phyloP scores from a whole-genome alignment of 1,284 basidiomycete species.

The Cutaneotrichosporon sp. region DNA sequence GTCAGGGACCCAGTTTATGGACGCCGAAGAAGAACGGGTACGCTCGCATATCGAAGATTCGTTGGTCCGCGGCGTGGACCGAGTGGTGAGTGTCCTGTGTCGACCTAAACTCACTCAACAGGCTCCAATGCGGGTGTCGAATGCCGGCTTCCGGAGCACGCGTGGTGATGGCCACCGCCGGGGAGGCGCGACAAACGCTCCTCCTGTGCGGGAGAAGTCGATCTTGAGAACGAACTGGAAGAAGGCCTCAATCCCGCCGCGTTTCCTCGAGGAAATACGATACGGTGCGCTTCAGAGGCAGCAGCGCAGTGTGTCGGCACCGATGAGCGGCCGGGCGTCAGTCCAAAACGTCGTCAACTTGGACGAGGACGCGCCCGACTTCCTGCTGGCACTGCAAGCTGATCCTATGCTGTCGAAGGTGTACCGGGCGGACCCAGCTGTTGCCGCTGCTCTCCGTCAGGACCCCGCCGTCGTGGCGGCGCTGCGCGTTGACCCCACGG shows the following conservation, averaged over 20 bases:
- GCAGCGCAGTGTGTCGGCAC: constrained; percentile 31
- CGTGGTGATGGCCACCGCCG: constrained; percentile 27
- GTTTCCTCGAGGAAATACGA: constrained; percentile 51
- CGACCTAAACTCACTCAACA: constrained; percentile 6
- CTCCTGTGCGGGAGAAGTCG: constrained; percentile 49
- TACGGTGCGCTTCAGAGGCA: constrained; percentile 36
- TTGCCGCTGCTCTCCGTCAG: constrained; percentile 5
- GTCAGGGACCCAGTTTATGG: constrained; percentile 70
- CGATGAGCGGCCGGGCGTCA: constrained; percentile 8
- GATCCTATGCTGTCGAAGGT: constrained; percentile 1
- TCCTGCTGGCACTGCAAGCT: constrained; percentile 36
- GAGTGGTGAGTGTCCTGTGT: constrained; percentile 35
- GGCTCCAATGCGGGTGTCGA: constrained; percentile 29
- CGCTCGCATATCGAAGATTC: constrained; percentile 80
- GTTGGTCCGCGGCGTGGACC: constrained; percentile 68
- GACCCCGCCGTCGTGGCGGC: constrained; percentile 4
- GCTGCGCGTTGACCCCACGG: not conserved
- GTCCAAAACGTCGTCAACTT: constrained; percentile 31
- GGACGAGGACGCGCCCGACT: constrained; percentile 24
- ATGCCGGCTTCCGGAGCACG: constrained; percentile 26
- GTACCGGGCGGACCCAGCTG: constrained; percentile 4
- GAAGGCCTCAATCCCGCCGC: constrained; percentile 37
- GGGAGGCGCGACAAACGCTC: constrained; percentile 28
- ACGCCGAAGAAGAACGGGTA: constrained; percentile 82
- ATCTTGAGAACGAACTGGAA: constrained; percentile 36